A percentile compares a stretch with the other conserved stretches of the same genome.
phyloP scores from a whole-genome alignment of 163 green algal genomes.

The Chlamydomonas reinhardtii region DNA sequence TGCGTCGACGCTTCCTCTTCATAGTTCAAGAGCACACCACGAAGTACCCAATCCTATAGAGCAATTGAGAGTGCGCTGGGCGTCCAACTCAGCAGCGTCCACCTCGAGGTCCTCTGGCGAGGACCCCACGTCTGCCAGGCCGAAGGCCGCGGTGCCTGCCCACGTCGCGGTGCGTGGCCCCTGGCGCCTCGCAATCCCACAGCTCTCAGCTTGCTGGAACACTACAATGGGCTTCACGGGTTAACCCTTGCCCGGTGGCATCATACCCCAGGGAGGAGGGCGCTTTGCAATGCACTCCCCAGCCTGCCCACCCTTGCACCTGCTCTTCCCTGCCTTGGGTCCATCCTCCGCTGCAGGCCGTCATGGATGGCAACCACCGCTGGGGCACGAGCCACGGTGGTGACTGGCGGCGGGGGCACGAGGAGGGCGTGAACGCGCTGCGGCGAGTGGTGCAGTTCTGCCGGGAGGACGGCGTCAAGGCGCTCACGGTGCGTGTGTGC shows the following conservation, averaged over 20 bases:
- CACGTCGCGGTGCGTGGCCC: conserved; percentile 19
- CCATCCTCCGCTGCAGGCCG: conserved; percentile 50
- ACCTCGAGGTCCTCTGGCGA: not conserved
- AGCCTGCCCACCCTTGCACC: no score
- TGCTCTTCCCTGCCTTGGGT: no score
- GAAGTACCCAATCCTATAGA: not conserved
- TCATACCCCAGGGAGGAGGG: no score
- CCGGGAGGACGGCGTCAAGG: conserved; percentile 64
- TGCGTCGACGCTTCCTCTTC: not conserved
- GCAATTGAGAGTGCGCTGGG: not conserved
- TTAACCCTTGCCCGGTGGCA: no score
- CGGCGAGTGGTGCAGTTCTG: conserved; percentile 61
- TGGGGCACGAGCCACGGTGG: conserved; percentile 68
- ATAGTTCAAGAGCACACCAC: not conserved
- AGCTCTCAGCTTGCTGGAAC: no score
- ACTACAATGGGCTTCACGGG: no score
- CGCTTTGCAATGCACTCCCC: no score
- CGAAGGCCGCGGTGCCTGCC: not conserved
- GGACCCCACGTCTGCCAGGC: no score
- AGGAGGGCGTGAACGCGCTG: conserved; percentile 66
- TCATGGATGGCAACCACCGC: conserved; percentile 87
- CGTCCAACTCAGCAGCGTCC: not conserved
- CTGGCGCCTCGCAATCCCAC: not conserved
- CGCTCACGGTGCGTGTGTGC: conserved; percentile 70
- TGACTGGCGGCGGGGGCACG: conserved; percentile 62